A percentile compares a stretch with the other conserved stretches of the same genome.
phyloP scores from a whole-genome alignment of 164 flowering plant genomes.

The Dillenia turbinata region DNA sequence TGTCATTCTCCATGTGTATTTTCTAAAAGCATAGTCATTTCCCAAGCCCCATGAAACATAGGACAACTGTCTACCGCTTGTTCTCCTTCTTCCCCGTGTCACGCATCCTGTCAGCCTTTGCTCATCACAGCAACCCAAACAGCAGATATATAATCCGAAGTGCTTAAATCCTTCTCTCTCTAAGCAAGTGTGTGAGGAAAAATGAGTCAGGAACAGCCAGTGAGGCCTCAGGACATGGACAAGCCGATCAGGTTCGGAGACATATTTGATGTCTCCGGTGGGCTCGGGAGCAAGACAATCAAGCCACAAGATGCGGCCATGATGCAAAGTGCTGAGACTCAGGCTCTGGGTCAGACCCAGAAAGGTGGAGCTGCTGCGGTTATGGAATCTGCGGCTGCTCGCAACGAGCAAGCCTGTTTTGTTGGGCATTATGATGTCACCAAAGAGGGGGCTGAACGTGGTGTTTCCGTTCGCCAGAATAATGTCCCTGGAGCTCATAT shows the following conservation, averaged over 20 bases:
- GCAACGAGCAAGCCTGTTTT: slow-evolving; percentile 36
- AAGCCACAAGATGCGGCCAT: slow-evolving; percentile 46
- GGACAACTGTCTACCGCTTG: no score
- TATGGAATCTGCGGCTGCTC: slow-evolving; percentile 54
- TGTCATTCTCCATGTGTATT: no score
- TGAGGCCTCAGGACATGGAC: slow-evolving; percentile 19
- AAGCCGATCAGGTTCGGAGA: slow-evolving; percentile 51
- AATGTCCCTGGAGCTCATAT: slow-evolving; percentile 29
- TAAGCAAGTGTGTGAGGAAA: not conserved
- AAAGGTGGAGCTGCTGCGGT: slow-evolving; percentile 45
- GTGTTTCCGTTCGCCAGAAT: slow-evolving; percentile 33
- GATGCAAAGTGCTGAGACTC: slow-evolving; percentile 48
- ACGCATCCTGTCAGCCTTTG: no score
- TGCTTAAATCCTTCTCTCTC: no score
- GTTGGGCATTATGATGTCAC: slow-evolving; percentile 32
- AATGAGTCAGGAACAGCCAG: slow-evolving; percentile 37
- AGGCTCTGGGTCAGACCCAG: slow-evolving; percentile 36
- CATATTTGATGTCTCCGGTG: slow-evolving; percentile 43
- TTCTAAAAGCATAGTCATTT: no score
- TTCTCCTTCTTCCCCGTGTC: no score
- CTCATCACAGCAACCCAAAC: no score
- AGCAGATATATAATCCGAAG: no score
- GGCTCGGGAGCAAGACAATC: slow-evolving; percentile 28
- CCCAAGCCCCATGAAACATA: no score
- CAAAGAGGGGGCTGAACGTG: slow-evolving; percentile 19